Conservation (phyloP, 139 green algal species). For the Edaphochlamys debaryana region DNA sequence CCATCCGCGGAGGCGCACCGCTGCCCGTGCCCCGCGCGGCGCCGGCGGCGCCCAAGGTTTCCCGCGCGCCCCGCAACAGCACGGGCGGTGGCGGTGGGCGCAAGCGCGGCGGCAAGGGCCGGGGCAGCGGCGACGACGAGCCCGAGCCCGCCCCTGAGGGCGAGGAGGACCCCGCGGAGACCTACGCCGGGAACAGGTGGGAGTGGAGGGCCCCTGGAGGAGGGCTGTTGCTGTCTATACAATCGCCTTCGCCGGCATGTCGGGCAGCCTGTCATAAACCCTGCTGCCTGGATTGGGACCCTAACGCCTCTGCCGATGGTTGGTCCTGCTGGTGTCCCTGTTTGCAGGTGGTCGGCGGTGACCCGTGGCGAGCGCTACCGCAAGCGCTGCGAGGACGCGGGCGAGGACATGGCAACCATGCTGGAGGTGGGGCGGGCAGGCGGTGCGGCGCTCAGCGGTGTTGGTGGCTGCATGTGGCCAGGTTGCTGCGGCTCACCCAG, state of each 20-base stretch:
- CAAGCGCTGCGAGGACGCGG: slow-evolving; percentile 69
- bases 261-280: no score
- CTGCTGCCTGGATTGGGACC: no score
- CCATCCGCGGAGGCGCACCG: slow-evolving; percentile 50
- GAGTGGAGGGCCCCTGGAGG: background rate
- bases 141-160: background rate
- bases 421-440: background rate
- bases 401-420: slow-evolving; percentile 53
- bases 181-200: slow-evolving; percentile 67
- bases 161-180: slow-evolving; percentile 46
- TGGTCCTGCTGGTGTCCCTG: no score
- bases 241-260: no score
- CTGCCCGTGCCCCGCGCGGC: background rate
- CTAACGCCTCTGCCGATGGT: no score
- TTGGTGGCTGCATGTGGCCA: no score
- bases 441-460: no score
- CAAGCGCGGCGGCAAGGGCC: background rate
- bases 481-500: no score
- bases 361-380: slow-evolving; percentile 77
- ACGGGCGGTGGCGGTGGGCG: background rate
- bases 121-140: background rate
- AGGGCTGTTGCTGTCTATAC: no score
- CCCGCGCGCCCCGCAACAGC: background rate
- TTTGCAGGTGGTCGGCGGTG: slow-evolving; percentile 82
- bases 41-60: slow-evolving; percentile 11